These are phyloP conservation scores for Dothistroma septosporum DNA, from an alignment of 2,329 filamentous ascomycete genomes.

Conservation along the genomic window DNA sequence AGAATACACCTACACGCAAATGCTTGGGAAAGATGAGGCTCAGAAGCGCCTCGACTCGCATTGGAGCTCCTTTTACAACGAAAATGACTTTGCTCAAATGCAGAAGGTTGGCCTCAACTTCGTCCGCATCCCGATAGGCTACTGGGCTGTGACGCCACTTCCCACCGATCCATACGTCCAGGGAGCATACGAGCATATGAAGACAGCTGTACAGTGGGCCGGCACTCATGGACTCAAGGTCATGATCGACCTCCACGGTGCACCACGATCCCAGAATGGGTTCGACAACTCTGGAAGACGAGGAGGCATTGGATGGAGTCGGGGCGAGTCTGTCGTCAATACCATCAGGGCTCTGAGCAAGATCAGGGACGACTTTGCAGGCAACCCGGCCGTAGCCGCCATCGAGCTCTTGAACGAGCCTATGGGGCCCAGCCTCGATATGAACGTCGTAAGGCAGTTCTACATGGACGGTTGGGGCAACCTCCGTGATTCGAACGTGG, in stretches of 20 bases:
- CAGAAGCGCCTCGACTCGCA: constrained; percentile 42
- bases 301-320: constrained; percentile 44
- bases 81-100: constrained; percentile 43
- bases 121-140: constrained; percentile 51
- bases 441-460: constrained; percentile 43
- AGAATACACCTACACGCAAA: constrained; percentile 36
- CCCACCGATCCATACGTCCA: constrained; percentile 45
- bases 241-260: constrained; percentile 64
- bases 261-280: constrained; percentile 61
- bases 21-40: constrained; percentile 43
- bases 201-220: constrained; percentile 52
- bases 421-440: constrained; percentile 41
- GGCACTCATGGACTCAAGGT: constrained; percentile 56
- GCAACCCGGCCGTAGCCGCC: constrained; percentile 43
- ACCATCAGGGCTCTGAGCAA: constrained; percentile 44
- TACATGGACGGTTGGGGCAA: constrained; percentile 49
- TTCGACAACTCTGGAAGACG: constrained; percentile 62
- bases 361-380: constrained; percentile 45
- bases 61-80: constrained; percentile 39
- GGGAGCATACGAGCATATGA: constrained; percentile 47
- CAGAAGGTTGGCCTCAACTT: constrained; percentile 36
- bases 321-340: constrained; percentile 41
- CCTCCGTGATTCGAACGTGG: constrained; percentile 40
- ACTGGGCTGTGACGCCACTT: constrained; percentile 56
- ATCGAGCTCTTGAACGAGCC: constrained; percentile 50